Evolutionary conservation across 768 basidiomycete genomes (phyloP).

Genomic region (Coprinellus aureogranulatus): DNA sequence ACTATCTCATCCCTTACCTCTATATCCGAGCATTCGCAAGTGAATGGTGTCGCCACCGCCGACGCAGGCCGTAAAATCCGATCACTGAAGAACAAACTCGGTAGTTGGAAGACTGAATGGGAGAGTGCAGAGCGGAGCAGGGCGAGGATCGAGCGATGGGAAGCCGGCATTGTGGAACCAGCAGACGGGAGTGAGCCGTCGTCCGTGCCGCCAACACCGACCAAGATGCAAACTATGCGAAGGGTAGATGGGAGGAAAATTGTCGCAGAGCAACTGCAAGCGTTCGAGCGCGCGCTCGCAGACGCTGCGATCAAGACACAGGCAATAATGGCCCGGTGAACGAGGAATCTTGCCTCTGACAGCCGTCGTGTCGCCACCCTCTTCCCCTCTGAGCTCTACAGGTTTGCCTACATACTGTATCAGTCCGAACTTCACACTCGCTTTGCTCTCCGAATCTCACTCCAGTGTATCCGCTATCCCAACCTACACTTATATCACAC

Average conservation of each 20-base stretch:
- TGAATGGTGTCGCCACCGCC: conserved; percentile 79
- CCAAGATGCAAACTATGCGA: conserved; percentile 28
- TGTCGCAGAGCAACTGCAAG: conserved; percentile 75
- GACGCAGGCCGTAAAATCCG: conserved; percentile 87
- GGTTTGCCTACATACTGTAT: neutral
- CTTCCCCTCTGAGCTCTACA: neutral
- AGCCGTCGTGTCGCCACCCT: neutral
- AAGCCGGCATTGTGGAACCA: conserved; percentile 55
- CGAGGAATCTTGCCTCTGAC: neutral
- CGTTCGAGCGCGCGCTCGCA: conserved; percentile 68
- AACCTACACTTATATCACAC: neutral
- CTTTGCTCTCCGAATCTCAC: neutral
- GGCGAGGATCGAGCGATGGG: conserved; percentile 76
- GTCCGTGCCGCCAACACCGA: conserved; percentile 27
- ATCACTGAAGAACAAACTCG: conserved; percentile 78
- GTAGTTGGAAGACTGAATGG: conserved; percentile 77
- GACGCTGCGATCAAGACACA: conserved; percentile 76
- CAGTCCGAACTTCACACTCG: neutral
- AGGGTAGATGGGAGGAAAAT: conserved; percentile 67
- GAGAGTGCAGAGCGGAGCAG: conserved; percentile 84
- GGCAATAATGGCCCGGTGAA: conserved; percentile 76
- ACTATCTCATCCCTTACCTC: conserved; percentile 72
- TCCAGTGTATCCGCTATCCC: neutral
- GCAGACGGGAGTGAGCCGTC: conserved; percentile 21
- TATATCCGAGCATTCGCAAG: conserved; percentile 85